A percentile compares a stretch with the other conserved stretches of the same genome.
These are phyloP conservation scores for Starmera quercuum DNA, from an alignment of 805 yeast genomes.

Conservation along the genomic window DNA sequence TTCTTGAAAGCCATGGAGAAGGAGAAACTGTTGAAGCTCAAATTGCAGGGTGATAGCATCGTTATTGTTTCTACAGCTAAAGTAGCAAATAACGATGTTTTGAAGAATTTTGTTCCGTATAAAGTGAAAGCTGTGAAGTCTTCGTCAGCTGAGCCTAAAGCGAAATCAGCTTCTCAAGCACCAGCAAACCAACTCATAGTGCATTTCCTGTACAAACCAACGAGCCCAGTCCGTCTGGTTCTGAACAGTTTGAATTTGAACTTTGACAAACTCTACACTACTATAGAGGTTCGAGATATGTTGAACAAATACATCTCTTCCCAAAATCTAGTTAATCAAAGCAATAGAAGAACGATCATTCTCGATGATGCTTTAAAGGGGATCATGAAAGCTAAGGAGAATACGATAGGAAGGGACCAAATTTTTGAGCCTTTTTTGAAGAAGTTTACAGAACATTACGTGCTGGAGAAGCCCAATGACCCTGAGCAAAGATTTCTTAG, in stretches of 20 bases:
- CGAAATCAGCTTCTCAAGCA: constrained; percentile 21
- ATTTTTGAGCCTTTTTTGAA: constrained; percentile 34
- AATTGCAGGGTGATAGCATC: constrained; percentile 83
- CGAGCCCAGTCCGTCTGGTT: constrained; percentile 36
- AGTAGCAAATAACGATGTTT: constrained; percentile 32
- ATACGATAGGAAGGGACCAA: constrained; percentile 26
- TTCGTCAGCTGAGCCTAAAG: constrained; percentile 6
- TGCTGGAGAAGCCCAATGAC: constrained; percentile 29
- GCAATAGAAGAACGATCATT: constrained; percentile 44
- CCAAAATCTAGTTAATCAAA: constrained; percentile 41
- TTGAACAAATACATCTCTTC: constrained; percentile 49
- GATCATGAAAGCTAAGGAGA: constrained; percentile 27
- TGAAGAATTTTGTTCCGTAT: constrained; percentile 62
- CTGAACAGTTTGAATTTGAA: constrained; percentile 34
- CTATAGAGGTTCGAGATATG: constrained; percentile 44
- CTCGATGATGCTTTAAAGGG: constrained; percentile 48
- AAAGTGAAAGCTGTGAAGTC: constrained; percentile 16
- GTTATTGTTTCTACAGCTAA: constrained; percentile 45
- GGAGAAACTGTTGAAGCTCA: constrained; percentile 53
- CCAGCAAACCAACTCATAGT: too few relatives aligned
- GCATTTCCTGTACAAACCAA: constrained; percentile 56
- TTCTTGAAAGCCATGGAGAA: constrained; percentile 85
- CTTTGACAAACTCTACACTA: constrained; percentile 37
- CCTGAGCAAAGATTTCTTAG: constrained; percentile 18
- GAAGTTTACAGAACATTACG: constrained; percentile 40